phyloP scores from a whole-genome alignment of 2,329 filamentous ascomycete species.

The Phyllosticta citribraziliensis region DNA sequence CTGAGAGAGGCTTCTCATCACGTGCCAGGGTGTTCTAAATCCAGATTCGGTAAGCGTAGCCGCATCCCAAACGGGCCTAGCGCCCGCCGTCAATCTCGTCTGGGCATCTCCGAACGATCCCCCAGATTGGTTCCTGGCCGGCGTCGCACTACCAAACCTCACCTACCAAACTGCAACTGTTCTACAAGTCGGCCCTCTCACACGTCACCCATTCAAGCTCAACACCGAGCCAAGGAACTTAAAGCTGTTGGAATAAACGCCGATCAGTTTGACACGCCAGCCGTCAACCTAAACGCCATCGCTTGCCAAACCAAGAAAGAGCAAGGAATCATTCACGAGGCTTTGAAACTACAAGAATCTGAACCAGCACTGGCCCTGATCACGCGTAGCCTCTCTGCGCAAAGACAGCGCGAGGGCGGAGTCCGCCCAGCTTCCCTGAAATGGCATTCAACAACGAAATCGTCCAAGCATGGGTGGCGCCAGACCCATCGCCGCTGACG shows the following conservation, averaged over 20 bases:
- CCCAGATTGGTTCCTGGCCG: background rate
- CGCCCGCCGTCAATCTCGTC: slow-evolving; percentile 5
- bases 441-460: slow-evolving; percentile 10
- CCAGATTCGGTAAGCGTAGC: background rate
- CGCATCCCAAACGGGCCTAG: background rate
- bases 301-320: background rate
- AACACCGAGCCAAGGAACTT: background rate
- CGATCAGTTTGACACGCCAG: background rate
- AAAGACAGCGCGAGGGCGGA: background rate
- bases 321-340: background rate
- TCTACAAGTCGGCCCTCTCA: background rate
- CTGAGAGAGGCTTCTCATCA: background rate
- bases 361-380: background rate
- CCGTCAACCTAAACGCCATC: background rate
- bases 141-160: background rate
- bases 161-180: background rate
- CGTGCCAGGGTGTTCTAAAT: background rate
- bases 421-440: background rate
- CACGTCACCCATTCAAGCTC: background rate
- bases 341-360: background rate
- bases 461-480: slow-evolving; percentile 8
- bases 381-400: background rate
- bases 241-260: background rate
- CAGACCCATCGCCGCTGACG: slow-evolving; percentile 1
- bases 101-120: slow-evolving; percentile 2